Percentiles rank a stretch among this genome's conserved stretches.
Evolutionary conservation across 2,329 filamentous ascomycete species (phyloP).

Genomic region (Nakataea oryzae): DNA sequence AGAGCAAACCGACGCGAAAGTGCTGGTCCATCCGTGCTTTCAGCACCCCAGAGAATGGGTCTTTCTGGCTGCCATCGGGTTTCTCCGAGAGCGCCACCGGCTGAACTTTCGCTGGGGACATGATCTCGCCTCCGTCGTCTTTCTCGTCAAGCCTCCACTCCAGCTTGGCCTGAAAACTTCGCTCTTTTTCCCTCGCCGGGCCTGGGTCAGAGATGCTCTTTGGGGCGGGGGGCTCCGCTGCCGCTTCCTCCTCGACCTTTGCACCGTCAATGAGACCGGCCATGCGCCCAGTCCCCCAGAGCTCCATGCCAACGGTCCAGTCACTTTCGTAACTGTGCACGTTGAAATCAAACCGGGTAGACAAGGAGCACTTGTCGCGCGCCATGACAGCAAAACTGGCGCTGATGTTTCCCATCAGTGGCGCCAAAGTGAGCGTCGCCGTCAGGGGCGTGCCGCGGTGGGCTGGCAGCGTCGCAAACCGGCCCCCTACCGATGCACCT

Average conservation of each 20-base stretch:
- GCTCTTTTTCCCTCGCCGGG: slow-evolving; percentile 17
- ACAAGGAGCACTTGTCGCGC: slow-evolving; percentile 70
- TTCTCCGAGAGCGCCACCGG: slow-evolving; percentile 7
- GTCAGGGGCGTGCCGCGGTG: slow-evolving; percentile 84
- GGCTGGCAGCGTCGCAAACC: slow-evolving; percentile 78
- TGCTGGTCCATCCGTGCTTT: slow-evolving; percentile 88
- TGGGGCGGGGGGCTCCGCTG: neutral
- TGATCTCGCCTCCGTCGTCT: slow-evolving; percentile 6
- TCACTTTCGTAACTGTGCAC: slow-evolving; percentile 97
- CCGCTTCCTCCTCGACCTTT: slow-evolving; percentile 8
- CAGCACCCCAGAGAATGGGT: slow-evolving; percentile 73
- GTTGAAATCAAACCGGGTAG: slow-evolving; percentile 91
- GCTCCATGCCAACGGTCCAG: slow-evolving; percentile 81
- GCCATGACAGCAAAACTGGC: slow-evolving; percentile 88
- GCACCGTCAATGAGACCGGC: slow-evolving; percentile 24
- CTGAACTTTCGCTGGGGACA: slow-evolving; percentile 15
- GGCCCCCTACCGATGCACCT: slow-evolving; percentile 76
- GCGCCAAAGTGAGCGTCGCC: slow-evolving; percentile 86
- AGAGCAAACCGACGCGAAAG: slow-evolving; percentile 73
- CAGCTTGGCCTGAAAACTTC: slow-evolving; percentile 38
- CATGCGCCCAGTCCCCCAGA: slow-evolving; percentile 63
- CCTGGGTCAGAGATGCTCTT: neutral
- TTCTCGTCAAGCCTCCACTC: slow-evolving; percentile 34
- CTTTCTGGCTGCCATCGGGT: slow-evolving; percentile 28
- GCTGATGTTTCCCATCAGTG: slow-evolving; percentile 85